Conservation (phyloP, 1,139 yeast species). For the Insectozyma bohioensis region DNA sequence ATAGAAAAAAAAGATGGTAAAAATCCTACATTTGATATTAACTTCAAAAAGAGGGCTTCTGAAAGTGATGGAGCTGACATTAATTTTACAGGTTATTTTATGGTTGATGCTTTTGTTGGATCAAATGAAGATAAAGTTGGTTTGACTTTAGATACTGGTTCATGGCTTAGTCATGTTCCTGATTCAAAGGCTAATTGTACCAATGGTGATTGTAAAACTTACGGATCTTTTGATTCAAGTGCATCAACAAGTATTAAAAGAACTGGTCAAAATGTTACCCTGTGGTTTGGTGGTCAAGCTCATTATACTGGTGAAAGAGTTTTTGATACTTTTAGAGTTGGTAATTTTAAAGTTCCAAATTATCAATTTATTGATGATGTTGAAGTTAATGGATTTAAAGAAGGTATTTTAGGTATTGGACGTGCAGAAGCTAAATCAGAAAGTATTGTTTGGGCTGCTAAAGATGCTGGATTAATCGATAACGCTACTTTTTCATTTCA, state of each 20-base stretch:
- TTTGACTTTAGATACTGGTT: constrained; percentile 5
- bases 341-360: neutral
- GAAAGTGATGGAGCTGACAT: too few relatives aligned
- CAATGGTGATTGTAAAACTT: neutral
- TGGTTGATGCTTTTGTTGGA: constrained; percentile 1
- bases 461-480: constrained; percentile 4
- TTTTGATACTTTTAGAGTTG: constrained; percentile 1
- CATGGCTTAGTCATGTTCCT: constrained; percentile 2
- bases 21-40: too few relatives aligned
- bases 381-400: neutral
- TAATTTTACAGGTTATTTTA: neutral
- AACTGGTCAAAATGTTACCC: neutral
- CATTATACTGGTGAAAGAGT: constrained; percentile 2
- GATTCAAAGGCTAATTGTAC: constrained; percentile 2
- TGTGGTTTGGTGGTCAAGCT: neutral
- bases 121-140: constrained; percentile 4
- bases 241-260: constrained; percentile 1
- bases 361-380: neutral
- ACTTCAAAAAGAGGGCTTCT: too few relatives aligned
- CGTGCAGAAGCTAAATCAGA: neutral
- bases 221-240: neutral
- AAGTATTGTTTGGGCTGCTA: constrained; percentile 3
- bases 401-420: constrained; percentile 1
- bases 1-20: too few relatives aligned
- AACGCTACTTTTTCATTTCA: constrained; percentile 6